Evolutionary conservation across 257 asterid genomes (phyloP), one percentile per base, ranked within the genome.

Genomic region (Solanum pimpinellifolium): DNA sequence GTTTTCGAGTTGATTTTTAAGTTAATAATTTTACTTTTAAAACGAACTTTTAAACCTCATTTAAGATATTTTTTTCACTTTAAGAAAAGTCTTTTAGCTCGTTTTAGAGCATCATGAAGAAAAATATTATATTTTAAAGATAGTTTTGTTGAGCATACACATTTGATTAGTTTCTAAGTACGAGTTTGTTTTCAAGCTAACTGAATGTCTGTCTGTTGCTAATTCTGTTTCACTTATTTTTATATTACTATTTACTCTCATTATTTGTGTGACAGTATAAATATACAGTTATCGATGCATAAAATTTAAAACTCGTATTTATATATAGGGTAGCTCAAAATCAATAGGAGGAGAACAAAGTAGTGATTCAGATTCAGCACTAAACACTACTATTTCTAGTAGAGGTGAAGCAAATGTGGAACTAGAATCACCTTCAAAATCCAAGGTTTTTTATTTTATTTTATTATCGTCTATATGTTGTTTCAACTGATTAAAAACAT

Each of bases 321-420:
- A 83, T 14, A 84, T 91, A 73, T 62, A 72, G 83, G 88, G 86
- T 49, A 84, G 92, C 96, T 96, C 96, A 88, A 96, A 94, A 93
- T 92, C 98, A 88, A 98, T 94, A 88, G 93, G 89, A 92, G 98
- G 94, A 89, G 98, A 92, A 86, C 98, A 91, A 88, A 97, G 97
- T 84, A 92, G 91, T 80, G 96, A 94, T 91, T 94, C 98, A 35
- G 95, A 91, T 31, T 94, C 96, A 88, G 96, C 91, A 62, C 88
- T 91, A 41, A 93, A 94, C 88, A 91, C 95, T 27, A 91, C 96
- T 33, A 88, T 93, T 85, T 91, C 90, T 72, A 91, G 89, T 88
- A 89, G 84, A 90, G 76, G 92, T 59, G 93, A 93, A 86, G 59
- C 88, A 23, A 75, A 90, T 46, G 75, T 93, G 35, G 94, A 92